phyloP scores from a whole-genome alignment of 306 rosid species.

The Herpetospermum pedunculosum region DNA sequence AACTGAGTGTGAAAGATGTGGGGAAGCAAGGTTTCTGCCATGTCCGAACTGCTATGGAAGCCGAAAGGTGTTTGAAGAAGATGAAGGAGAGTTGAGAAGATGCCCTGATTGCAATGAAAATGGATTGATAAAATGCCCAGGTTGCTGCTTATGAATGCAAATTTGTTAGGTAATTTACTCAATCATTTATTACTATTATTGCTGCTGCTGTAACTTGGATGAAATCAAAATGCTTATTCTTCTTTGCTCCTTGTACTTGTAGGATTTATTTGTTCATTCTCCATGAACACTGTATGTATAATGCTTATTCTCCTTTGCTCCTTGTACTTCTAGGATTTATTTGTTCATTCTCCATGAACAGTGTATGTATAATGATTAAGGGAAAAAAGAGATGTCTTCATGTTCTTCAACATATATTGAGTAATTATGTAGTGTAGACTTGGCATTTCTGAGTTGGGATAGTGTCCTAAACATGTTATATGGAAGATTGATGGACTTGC shows the following conservation, averaged over 20 bases:
- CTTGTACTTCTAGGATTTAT: not conserved
- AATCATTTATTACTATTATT: not conserved
- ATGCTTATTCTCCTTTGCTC: not conserved
- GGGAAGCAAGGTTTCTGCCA: constrained; percentile 64
- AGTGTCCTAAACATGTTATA: not conserved
- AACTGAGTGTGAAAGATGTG: constrained; percentile 51
- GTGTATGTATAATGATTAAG: not conserved
- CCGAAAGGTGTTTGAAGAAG: constrained; percentile 50
- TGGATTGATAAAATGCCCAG: constrained; percentile 66
- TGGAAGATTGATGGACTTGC: not conserved
- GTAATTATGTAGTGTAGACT: not conserved
- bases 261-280: not conserved
- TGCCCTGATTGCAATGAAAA: constrained; percentile 69
- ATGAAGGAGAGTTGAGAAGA: constrained; percentile 36
- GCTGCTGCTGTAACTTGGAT: not conserved
- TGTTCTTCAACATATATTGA: not conserved
- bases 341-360: constrained; percentile 7
- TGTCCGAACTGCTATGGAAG: constrained; percentile 65
- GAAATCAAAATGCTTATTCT: not conserved
- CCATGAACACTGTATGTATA: constrained; percentile 7
- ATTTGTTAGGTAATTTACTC: not conserved
- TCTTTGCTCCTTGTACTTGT: not conserved
- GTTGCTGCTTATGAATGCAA: constrained; percentile 31
- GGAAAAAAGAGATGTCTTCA: not conserved
- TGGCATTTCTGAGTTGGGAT: not conserved